phyloP scores from a whole-genome alignment of 768 basidiomycete species.

The Mycena rebaudengoi region DNA sequence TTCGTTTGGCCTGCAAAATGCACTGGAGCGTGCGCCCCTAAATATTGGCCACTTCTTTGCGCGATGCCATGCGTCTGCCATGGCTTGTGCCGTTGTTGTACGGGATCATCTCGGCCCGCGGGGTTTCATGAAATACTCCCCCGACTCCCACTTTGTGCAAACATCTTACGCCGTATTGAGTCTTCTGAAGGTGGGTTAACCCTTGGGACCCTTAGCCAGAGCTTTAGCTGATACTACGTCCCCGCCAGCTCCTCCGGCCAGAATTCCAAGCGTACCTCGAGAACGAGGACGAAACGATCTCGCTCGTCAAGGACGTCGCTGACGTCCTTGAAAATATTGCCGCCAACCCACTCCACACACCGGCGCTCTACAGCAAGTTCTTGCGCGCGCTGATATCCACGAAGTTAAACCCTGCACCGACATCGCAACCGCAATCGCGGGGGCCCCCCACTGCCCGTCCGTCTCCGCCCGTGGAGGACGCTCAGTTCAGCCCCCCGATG shows the following conservation, averaged over 20 bases:
- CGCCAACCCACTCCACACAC: conserved; percentile 84
- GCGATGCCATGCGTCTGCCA: conserved; percentile 77
- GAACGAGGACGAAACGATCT: conserved; percentile 74
- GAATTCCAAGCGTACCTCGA: conserved; percentile 83
- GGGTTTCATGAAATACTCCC: conserved; percentile 83
- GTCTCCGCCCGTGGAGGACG: conserved; percentile 1
- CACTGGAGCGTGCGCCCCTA: conserved; percentile 78
- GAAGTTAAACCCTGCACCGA: conserved; percentile 40
- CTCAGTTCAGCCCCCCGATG: conserved; percentile 24
- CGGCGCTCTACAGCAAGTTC: conserved; percentile 88
- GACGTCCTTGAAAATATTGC: conserved; percentile 81
- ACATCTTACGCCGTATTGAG: conserved; percentile 93
- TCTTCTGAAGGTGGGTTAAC: conserved; percentile 79
- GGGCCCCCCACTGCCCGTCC: conserved; percentile 10
- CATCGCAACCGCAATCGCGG: conserved; percentile 29
- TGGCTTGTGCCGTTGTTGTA: conserved; percentile 73
- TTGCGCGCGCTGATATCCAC: conserved; percentile 79
- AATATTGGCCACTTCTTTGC: conserved; percentile 88
- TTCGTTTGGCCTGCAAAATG: conserved; percentile 96
- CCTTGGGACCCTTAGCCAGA: not conserved
- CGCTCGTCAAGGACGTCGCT: conserved; percentile 82
- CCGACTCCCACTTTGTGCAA: conserved; percentile 92
- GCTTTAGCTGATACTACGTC: not conserved
- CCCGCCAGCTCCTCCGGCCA: conserved; percentile 78
- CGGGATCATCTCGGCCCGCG: conserved; percentile 81